Base-by-base conservation (phyloP, 164 flowering plant species). In the Chimonanthus salicifolius region DNA sequence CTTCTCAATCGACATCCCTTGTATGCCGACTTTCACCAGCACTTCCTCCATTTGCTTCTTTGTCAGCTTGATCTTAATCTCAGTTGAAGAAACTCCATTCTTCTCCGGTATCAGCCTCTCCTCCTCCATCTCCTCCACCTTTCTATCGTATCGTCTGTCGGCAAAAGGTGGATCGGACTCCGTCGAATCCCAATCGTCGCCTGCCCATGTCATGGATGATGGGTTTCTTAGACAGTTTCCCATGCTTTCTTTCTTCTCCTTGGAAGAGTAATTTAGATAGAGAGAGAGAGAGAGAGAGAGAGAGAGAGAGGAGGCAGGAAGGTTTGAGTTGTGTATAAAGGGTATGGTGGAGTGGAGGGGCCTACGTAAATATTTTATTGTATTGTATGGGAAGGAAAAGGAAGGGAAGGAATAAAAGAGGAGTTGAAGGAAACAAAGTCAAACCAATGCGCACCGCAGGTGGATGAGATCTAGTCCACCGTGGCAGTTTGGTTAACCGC, bases 41-140 rank as follows among this genome's bases (percentile, higher is more conserved):
- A 71, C 6, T n/a, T 71, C 64, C 66, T 71, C 66, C 73, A 71
- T 21, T 46, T 71, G 66, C 65, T 71, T 71, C 73, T 71, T 71
- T 3, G 65, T 58, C 13, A 71, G 45, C 73, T 58, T 71, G 64
- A 71, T 71, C 73, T 71, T 71, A 18, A 71, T 49, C 50, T 71
- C 66, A 54, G 73, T 58, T 8, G 73, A 58, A 16, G 50, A 18
- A 7, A 58, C 66, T 46, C 3, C 48, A 16, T 18, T 47, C 63
- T 58, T 62, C 9, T 60, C 64, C 7, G 51, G 15, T 44, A 65
- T 10, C 68, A 65, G 44, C 15, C 47, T 65, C 45, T 21, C 68
- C 13, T 65, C 47, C 13, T 65, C 68, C 68, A 2, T 65, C 68
- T 65, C 11, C 15, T 47, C 47, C 46, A 65, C n/a, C 5, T 6